Percentiles rank a stretch among this genome's conserved stretches.
Conservation (phyloP, 306 rosid species). For the Mucuna pruriens region DNA sequence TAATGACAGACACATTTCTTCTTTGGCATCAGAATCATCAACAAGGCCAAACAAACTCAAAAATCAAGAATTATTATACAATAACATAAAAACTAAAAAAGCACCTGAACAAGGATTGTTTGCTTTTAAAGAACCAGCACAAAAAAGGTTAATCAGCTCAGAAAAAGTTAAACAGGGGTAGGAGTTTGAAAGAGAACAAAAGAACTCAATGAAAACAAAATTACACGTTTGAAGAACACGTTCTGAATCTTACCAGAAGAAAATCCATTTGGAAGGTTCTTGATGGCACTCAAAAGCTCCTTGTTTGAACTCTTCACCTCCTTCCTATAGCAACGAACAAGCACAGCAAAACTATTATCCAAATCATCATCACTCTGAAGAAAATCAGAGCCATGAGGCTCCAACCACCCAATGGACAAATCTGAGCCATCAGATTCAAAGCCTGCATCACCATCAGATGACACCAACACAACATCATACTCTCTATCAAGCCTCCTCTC, state of each 20-base stretch:
- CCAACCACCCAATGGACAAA: slow-evolving; percentile 93
- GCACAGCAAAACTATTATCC: slow-evolving; percentile 77
- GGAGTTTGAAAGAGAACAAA: slow-evolving; percentile 19
- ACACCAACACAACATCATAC: slow-evolving; percentile 79
- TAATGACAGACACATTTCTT: slow-evolving; percentile 31
- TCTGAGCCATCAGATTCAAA: slow-evolving; percentile 89
- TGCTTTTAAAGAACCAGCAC: slow-evolving; percentile 28
- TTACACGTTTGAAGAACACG: background rate
- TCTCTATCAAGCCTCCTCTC: slow-evolving; percentile 75
- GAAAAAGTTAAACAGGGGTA: background rate
- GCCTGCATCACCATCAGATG: slow-evolving; percentile 78
- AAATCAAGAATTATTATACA: background rate
- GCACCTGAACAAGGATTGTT: slow-evolving; percentile 32
- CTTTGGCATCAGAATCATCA: slow-evolving; percentile 38
- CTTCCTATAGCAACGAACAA: slow-evolving; percentile 88
- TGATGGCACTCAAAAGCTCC: slow-evolving; percentile 74
- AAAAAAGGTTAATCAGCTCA: slow-evolving; percentile 15
- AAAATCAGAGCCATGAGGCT: slow-evolving; percentile 85
- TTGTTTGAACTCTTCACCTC: slow-evolving; percentile 60
- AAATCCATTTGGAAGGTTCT: slow-evolving; percentile 67
- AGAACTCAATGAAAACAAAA: background rate
- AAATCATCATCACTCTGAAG: slow-evolving; percentile 60
- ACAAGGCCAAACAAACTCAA: slow-evolving; percentile 25
- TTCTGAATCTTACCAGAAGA: slow-evolving; percentile 67
- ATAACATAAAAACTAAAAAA: background rate